phyloP scores from a whole-genome alignment of 305 asterid genomes.

The Solanum hybrid region DNA sequence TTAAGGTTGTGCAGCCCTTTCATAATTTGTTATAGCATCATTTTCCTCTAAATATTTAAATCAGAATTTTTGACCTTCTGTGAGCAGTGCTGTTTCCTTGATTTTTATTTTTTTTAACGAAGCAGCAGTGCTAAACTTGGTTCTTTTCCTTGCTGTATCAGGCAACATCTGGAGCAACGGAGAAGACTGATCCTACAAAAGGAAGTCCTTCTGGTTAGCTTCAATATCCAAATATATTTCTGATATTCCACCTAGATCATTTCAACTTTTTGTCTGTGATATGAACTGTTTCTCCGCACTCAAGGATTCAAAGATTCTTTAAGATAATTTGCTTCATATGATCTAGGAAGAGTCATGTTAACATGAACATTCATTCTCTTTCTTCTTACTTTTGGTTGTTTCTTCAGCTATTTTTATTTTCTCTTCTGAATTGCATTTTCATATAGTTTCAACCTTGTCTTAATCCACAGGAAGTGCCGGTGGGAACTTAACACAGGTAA shows the following conservation, averaged over 20 bases:
- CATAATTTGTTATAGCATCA: neutral
- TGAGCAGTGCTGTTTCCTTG: neutral
- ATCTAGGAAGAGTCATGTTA: neutral
- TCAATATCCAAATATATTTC: neutral
- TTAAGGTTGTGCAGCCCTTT: neutral
- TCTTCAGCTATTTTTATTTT: neutral
- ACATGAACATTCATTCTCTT: neutral
- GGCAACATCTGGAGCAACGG: constrained; percentile 47
- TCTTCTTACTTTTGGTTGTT: neutral
- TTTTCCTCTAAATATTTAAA: neutral
- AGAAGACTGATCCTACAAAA: constrained; percentile 25
- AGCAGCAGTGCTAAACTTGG: neutral
- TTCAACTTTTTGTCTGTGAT: neutral
- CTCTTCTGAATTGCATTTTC: neutral
- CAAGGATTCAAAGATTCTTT: neutral
- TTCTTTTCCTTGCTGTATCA: constrained; percentile 22
- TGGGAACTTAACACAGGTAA: constrained; percentile 41
- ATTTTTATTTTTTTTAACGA: neutral
- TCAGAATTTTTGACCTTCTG: neutral
- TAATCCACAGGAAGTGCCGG: constrained; percentile 42
- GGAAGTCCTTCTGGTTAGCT: constrained; percentile 62
- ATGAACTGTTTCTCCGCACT: neutral
- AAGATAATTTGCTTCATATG: neutral
- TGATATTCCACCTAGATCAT: neutral
- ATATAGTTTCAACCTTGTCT: neutral